Evolutionary conservation across 148 eudicot genomes (phyloP).

Genomic region (Rhododendron kiyosumense): DNA sequence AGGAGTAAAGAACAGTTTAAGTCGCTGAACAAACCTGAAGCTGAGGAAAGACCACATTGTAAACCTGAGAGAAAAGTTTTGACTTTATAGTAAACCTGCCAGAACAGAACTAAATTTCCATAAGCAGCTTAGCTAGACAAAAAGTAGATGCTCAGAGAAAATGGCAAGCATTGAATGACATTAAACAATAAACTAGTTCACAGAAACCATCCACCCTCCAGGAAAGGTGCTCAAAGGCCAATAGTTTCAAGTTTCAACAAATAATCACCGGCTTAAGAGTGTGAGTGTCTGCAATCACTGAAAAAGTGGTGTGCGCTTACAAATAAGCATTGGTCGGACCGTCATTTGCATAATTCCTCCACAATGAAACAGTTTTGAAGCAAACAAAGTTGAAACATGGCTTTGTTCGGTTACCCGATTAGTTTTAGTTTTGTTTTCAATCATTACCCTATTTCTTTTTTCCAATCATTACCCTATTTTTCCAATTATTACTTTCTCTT

Average conservation of each 20-base stretch:
- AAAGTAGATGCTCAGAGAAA: neutral
- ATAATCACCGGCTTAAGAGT: neutral
- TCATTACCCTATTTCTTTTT: too few species aligned
- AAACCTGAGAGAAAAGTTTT: slow-evolving; percentile 45
- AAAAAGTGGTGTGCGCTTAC: neutral
- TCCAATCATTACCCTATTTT: too few species aligned
- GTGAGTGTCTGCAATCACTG: neutral
- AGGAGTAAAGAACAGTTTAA: neutral
- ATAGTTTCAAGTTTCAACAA: neutral
- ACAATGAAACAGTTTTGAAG: neutral
- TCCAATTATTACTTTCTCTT: too few species aligned
- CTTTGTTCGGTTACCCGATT: too few species aligned
- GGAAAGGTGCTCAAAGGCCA: neutral
- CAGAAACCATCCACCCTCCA: neutral
- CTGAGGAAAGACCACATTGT: slow-evolving; percentile 43
- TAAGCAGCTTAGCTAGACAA: neutral
- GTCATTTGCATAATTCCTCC: neutral
- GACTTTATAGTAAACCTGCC: slow-evolving; percentile 61
- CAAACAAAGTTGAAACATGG: neutral
- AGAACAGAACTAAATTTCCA: slow-evolving; percentile 20
- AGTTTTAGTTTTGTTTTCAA: too few species aligned
- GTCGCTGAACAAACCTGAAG: slow-evolving; percentile 52
- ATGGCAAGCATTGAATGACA: neutral
- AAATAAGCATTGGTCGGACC: neutral
- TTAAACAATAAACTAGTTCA: neutral